Evolutionary conservation across 257 asterid species (phyloP).

Genomic region (Nicotiana otophora): DNA sequence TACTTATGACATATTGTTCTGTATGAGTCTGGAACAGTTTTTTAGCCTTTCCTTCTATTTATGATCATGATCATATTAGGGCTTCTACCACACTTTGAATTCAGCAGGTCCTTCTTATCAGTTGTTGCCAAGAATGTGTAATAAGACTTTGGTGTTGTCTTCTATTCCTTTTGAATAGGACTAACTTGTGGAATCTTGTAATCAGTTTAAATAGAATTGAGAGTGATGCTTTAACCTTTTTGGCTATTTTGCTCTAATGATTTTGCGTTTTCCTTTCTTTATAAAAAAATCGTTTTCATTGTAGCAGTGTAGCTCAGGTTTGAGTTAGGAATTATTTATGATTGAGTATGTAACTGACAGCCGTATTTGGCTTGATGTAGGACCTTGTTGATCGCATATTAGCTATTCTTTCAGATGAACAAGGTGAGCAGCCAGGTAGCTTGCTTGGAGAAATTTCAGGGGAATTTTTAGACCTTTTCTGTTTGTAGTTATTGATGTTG

Average conservation of each 20-base stretch:
- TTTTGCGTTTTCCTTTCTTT: background rate
- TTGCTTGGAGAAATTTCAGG: background rate
- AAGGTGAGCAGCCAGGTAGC: conserved; percentile 40
- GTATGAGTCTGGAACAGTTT: background rate
- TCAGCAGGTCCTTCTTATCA: background rate
- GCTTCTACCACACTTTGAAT: background rate
- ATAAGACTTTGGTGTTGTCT: background rate
- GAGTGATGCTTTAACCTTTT: background rate
- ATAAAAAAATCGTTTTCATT: background rate
- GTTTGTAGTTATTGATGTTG: background rate
- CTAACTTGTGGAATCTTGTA: background rate
- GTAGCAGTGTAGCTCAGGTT: background rate
- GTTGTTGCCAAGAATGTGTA: conserved; percentile 4
- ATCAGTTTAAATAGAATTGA: background rate
- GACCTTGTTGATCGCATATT: conserved; percentile 92
- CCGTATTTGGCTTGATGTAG: conserved; percentile 28
- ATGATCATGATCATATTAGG: background rate
- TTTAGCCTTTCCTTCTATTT: background rate
- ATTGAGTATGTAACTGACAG: conserved; percentile 4
- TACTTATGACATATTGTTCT: background rate
- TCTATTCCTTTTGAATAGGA: background rate
- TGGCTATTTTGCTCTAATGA: background rate
- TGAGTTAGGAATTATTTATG: background rate
- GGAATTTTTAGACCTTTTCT: background rate
- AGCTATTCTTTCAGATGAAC: conserved; percentile 65